Conservation (phyloP, 257 asterid genomes). For the Mitragyna speciosa region DNA sequence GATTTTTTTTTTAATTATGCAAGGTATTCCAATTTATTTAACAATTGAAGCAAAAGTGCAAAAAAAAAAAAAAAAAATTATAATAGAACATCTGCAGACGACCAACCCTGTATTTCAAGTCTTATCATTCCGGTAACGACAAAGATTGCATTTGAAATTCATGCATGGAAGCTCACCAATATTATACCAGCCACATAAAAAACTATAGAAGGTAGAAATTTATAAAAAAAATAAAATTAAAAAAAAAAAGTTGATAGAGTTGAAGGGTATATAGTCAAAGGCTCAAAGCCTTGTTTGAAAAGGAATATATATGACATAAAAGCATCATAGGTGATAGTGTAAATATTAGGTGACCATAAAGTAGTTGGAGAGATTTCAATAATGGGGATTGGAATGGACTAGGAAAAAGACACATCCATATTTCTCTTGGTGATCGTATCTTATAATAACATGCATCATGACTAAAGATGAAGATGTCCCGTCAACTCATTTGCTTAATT, state of each 20-base stretch:
- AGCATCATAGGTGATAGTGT: conserved; percentile 6
- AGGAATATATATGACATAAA: conserved; percentile 16
- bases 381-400: conserved; percentile 18
- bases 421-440: neutral
- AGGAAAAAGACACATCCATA: conserved; percentile 6
- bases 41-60: neutral
- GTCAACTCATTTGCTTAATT: conserved; percentile 34
- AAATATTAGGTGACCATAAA: conserved; percentile 33
- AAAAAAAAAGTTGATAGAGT: neutral
- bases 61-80: neutral
- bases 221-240: too few relatives aligned
- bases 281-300: conserved; percentile 21
- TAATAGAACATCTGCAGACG: neutral
- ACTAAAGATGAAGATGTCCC: conserved; percentile 26
- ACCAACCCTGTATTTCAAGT: neutral
- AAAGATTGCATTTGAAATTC: neutral
- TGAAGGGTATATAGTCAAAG: conserved; percentile 14
- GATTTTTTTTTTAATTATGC: too few relatives aligned
- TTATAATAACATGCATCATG: neutral
- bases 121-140: neutral
- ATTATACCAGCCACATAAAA: neutral
- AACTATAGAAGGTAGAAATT: neutral
- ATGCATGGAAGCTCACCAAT: neutral
- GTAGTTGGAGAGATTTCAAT: conserved; percentile 27
- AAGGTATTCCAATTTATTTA: too few relatives aligned